Percentiles rank a stretch among this genome's conserved stretches.
These are phyloP conservation scores for Eimeria brunetti DNA, from an alignment of 169 alveolate species.

Conservation along the genomic window DNA sequence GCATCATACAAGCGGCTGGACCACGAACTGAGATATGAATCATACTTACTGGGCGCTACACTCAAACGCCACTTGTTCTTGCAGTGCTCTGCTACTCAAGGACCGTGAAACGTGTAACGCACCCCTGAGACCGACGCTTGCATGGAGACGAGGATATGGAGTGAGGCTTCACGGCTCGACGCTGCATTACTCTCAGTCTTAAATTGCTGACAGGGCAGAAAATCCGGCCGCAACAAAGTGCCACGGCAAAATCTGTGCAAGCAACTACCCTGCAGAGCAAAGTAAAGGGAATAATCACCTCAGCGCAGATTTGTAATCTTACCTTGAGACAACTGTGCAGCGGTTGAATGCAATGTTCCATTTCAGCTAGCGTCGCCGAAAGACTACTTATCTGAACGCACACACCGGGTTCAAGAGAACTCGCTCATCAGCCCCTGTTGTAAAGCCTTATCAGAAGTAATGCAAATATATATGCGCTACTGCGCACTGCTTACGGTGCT, in stretches of 20 bases:
- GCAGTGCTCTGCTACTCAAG: not conserved
- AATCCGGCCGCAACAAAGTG: not conserved
- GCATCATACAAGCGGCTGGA: not conserved
- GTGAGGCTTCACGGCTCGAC: conserved; percentile 48
- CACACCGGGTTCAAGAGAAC: not conserved
- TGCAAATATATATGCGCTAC: not conserved
- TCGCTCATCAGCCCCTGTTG: not conserved
- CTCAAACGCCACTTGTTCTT: not conserved
- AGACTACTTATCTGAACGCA: not conserved
- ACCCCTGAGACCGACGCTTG: conserved; percentile 56
- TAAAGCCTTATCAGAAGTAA: not conserved
- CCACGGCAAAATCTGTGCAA: not conserved
- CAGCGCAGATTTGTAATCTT: not conserved
- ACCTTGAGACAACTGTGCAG: conserved; percentile 60
- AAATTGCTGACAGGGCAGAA: conserved; percentile 37
- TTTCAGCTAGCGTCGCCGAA: conserved; percentile 36
- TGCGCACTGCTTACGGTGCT: conserved; percentile 29
- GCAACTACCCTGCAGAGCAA: not conserved
- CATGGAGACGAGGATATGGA: conserved; percentile 47
- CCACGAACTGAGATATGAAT: not conserved
- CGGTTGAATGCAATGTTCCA: conserved; percentile 56
- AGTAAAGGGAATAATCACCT: not conserved
- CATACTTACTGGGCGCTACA: not conserved
- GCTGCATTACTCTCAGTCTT: conserved; percentile 54
- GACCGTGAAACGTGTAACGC: not conserved